Percentiles rank a stretch among this genome's conserved stretches.
Conservation (phyloP, 129 eudicot species). For the Flaveria brownii region DNA sequence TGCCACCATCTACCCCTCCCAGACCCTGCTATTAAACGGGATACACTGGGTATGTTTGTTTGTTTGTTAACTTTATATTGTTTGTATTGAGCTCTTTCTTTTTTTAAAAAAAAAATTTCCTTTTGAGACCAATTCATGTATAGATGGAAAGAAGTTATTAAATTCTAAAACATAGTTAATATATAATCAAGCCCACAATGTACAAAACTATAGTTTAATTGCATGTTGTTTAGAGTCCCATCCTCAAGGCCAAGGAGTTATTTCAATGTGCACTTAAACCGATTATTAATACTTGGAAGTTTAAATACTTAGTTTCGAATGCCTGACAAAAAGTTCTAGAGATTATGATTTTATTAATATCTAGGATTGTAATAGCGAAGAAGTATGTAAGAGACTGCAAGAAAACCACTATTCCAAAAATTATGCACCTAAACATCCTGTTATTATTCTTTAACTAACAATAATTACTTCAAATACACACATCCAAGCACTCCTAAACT, state of each 20-base stretch:
- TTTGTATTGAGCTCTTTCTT: slow-evolving; percentile 17
- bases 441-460: neutral
- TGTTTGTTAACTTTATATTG: slow-evolving; percentile 13
- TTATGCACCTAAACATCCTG: neutral
- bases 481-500: neutral
- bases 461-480: neutral
- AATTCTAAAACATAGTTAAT: neutral
- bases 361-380: no score
- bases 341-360: neutral
- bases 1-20: no score
- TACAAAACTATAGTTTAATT: neutral
- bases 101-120: neutral
- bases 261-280: neutral
- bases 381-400: neutral
- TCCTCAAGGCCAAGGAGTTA: neutral
- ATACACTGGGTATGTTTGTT: no score
- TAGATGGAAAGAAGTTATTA: neutral
- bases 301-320: neutral
- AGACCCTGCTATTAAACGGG: no score
- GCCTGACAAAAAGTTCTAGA: neutral
- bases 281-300: neutral
- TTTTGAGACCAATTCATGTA: neutral
- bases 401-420: neutral
- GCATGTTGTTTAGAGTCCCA: neutral
- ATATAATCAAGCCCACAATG: neutral